Conservation (phyloP, 2,329 filamentous ascomycete genomes). For the Fusarium acutatum region DNA sequence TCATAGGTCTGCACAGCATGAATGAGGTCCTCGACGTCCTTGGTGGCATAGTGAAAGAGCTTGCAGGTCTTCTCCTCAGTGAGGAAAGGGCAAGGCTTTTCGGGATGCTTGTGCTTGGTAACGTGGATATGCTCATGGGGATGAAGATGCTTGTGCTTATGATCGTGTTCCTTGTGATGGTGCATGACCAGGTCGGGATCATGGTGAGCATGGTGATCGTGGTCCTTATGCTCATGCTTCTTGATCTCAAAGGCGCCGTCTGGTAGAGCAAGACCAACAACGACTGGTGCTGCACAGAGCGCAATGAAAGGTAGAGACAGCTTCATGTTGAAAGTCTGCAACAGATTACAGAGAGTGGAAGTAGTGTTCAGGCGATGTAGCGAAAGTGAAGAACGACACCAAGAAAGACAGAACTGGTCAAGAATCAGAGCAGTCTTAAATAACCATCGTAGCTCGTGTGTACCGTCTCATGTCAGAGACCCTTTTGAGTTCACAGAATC, state of each 20-base stretch:
- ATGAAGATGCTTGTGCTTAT: constrained; percentile 21
- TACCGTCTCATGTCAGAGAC: not conserved
- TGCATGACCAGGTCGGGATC: constrained; percentile 10
- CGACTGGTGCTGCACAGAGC: constrained; percentile 32
- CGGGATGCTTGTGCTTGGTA: constrained; percentile 26
- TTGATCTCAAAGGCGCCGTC: not conserved
- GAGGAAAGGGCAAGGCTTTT: constrained; percentile 27
- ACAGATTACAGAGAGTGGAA: not conserved
- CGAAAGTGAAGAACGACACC: not conserved
- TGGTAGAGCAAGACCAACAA: constrained; percentile 4
- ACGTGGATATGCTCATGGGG: constrained; percentile 18
- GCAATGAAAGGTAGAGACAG: constrained; percentile 31
- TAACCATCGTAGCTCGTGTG: not conserved
- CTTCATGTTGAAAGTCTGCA: constrained; percentile 32
- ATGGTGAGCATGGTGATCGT: constrained; percentile 16
- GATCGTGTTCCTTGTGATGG: constrained; percentile 21
- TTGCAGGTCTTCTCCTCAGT: constrained; percentile 36
- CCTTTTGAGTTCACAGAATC: not conserved
- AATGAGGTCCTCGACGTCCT: constrained; percentile 36
- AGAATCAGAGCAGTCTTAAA: constrained; percentile 7
- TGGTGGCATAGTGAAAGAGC: constrained; percentile 35
- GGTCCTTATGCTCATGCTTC: constrained; percentile 4
- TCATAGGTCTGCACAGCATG: constrained; percentile 26
- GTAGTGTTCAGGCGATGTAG: not conserved
- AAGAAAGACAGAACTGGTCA: not conserved